Base-by-base conservation (phyloP, 306 rosid genomes). In the Lablab purpureus region DNA sequence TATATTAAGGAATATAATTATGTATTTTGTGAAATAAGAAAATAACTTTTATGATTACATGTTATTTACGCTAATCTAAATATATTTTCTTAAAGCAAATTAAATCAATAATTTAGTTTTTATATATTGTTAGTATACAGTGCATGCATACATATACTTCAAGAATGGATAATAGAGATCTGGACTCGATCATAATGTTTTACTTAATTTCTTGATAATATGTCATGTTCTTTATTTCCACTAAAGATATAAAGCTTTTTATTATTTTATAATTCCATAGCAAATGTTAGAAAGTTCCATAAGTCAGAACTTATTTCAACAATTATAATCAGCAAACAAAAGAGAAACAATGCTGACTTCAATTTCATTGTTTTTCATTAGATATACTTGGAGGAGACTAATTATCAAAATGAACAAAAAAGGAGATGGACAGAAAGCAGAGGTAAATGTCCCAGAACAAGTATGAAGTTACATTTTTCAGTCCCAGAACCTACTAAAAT, bases 401-500 rank as follows among this genome's bases (percentile, higher is more conserved):
- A 27, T 28, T 12, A 41, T 49, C 63, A 67, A 37, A 75, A 47
- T 58, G 23, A 64, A 50, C 41, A 22, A 62, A 0, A 63, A 32
- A 32, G 69, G 25, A 34, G 36, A 47, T 0, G 22, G 58, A 45
- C 32, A 11, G 45, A 65, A 46, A 47, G 34, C 3, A 4, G n/a
- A 75, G 67, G 37, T 72, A 36, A 37, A 28, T 67, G 68, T 28
- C 69, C 67, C 68, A 28, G 62, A 47, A 60, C 41, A 75, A 8
- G 22, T 43, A 65, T 58, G 34, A 69, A 34, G 4, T 47, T 49
- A 25, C 23, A 28, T 71, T 45, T 49, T 76, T 70, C 19, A 23
- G 10, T 73, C 19, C 19, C 13, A 34, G 67, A 45, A 25, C 41
- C 67, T 65, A 52, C 78, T 75, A 74, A 67, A 27, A n/a, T 78